A percentile compares a stretch with the other conserved stretches of the same genome.
These are phyloP conservation scores for Candida frijolesensis DNA, from an alignment of 1,139 yeast species.

Conservation along the genomic window DNA sequence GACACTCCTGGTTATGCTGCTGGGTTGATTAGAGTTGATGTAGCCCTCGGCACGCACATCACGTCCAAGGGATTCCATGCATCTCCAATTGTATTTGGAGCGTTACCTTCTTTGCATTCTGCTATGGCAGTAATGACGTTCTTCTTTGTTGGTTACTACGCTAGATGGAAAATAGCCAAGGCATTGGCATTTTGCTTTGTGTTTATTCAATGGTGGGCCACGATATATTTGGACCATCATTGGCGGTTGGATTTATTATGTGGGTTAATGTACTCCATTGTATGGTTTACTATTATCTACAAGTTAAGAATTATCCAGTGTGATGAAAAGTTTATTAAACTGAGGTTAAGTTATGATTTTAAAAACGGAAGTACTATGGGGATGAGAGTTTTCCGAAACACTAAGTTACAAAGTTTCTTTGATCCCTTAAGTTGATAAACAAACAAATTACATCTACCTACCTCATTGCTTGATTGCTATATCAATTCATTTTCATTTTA, in stretches of 20 bases:
- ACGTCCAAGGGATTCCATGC: conserved; percentile 65
- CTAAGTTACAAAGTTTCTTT: conserved; percentile 49
- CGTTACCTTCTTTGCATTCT: conserved; percentile 67
- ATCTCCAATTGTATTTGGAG: conserved; percentile 72
- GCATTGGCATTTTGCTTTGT: conserved; percentile 40
- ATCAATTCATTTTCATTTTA: neutral
- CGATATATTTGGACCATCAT: conserved; percentile 73
- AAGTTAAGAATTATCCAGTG: conserved; percentile 20
- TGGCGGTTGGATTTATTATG: conserved; percentile 62
- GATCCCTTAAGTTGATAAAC: conserved; percentile 39
- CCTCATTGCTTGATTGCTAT: no score
- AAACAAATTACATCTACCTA: no score
- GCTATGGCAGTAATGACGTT: conserved; percentile 62
- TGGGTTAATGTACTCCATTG: conserved; percentile 54
- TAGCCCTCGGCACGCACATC: conserved; percentile 62
- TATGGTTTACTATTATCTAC: conserved; percentile 41
- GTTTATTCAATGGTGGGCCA: conserved; percentile 70
- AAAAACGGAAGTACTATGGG: conserved; percentile 54
- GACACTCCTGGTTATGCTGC: conserved; percentile 71
- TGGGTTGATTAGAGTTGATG: conserved; percentile 65
- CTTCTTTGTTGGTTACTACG: conserved; percentile 45
- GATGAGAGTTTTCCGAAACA: conserved; percentile 57
- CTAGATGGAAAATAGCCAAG: conserved; percentile 41
- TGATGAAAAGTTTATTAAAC: conserved; percentile 30
- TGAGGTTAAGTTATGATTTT: conserved; percentile 35